Conservation (phyloP, 257 asterid species). For the Craterostigma plantagineum region DNA sequence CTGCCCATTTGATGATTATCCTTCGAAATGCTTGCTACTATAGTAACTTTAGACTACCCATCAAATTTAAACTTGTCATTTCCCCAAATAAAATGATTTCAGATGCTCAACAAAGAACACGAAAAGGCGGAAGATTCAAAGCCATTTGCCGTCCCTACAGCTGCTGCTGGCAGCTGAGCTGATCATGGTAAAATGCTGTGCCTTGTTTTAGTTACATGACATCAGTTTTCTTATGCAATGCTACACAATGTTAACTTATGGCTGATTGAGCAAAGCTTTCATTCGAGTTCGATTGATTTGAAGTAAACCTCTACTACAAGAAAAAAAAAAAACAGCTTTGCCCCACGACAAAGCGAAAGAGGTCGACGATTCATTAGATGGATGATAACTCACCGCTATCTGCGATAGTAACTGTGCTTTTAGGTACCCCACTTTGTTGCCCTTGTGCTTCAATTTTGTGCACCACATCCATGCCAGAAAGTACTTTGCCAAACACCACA, state of each 20-base stretch:
- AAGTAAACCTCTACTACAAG: too few relatives aligned
- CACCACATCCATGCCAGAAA: conserved; percentile 82
- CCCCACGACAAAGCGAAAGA: neutral
- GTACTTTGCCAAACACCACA: conserved; percentile 84
- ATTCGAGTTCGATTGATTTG: too few relatives aligned
- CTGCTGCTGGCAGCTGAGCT: conserved; percentile 35
- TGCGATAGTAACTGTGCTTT: conserved; percentile 30
- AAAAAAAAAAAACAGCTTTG: too few relatives aligned
- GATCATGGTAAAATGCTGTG: too few relatives aligned
- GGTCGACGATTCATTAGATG: conserved; percentile 8
- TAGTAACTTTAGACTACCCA: too few relatives aligned
- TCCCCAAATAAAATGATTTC: conserved; percentile 5
- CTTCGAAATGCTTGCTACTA: too few relatives aligned
- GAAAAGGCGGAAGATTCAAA: conserved; percentile 78
- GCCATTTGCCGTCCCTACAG: conserved; percentile 52
- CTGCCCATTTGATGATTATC: too few relatives aligned
- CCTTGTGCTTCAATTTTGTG: conserved; percentile 58
- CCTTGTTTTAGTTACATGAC: too few relatives aligned
- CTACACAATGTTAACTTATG: too few relatives aligned
- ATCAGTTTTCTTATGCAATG: too few relatives aligned
- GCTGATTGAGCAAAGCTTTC: too few relatives aligned
- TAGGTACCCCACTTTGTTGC: conserved; percentile 41
- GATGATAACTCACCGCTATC: conserved; percentile 56
- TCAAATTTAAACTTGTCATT: too few relatives aligned
- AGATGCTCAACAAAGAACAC: conserved; percentile 96